A percentile compares a stretch with the other conserved stretches of the same genome.
phyloP scores from a whole-genome alignment of 2,329 filamentous ascomycete genomes.

The Ophiostoma novo-ulmi region DNA sequence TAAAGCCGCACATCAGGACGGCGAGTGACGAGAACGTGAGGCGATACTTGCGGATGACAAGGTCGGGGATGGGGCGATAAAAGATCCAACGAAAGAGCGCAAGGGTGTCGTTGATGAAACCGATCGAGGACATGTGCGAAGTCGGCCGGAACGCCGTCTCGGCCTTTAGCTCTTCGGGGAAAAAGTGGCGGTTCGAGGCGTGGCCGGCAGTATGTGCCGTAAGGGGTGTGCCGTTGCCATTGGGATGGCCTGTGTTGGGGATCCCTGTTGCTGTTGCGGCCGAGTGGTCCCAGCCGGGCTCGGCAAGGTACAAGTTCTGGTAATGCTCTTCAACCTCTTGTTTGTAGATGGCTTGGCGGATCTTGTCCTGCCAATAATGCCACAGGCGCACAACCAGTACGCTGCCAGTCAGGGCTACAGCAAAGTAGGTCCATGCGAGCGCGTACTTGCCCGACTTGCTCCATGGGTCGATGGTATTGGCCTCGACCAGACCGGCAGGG shows the following conservation, averaged over 20 bases:
- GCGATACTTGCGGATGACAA: slow-evolving; percentile 61
- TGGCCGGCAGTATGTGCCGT: slow-evolving; percentile 27
- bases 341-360: slow-evolving; percentile 82
- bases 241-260: slow-evolving; percentile 27
- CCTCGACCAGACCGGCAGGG: slow-evolving; percentile 57
- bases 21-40: slow-evolving; percentile 77
- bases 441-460: slow-evolving; percentile 77
- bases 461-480: slow-evolving; percentile 71
- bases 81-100: slow-evolving; percentile 85
- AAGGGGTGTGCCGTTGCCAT: slow-evolving; percentile 2
- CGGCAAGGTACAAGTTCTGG: slow-evolving; percentile 47
- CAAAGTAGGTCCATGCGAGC: slow-evolving; percentile 83
- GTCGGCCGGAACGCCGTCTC: slow-evolving; percentile 56
- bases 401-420: slow-evolving; percentile 62
- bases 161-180: slow-evolving; percentile 37
- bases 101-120: slow-evolving; percentile 68
- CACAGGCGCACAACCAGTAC: slow-evolving; percentile 70
- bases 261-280: slow-evolving; percentile 34
- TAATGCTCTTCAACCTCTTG: slow-evolving; percentile 68
- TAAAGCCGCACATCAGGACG: slow-evolving; percentile 61
- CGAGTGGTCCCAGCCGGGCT: slow-evolving; percentile 44
- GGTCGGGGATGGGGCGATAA: slow-evolving; percentile 75
- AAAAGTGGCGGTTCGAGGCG: slow-evolving; percentile 10
- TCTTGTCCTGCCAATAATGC: slow-evolving; percentile 90
- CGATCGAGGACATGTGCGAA: slow-evolving; percentile 70